A percentile compares a stretch with the other conserved stretches of the same genome.
These are phyloP conservation scores for Marchantia paleacea DNA, from an alignment of 225 moss, liverwort and hornwort species.

Conservation along the genomic window DNA sequence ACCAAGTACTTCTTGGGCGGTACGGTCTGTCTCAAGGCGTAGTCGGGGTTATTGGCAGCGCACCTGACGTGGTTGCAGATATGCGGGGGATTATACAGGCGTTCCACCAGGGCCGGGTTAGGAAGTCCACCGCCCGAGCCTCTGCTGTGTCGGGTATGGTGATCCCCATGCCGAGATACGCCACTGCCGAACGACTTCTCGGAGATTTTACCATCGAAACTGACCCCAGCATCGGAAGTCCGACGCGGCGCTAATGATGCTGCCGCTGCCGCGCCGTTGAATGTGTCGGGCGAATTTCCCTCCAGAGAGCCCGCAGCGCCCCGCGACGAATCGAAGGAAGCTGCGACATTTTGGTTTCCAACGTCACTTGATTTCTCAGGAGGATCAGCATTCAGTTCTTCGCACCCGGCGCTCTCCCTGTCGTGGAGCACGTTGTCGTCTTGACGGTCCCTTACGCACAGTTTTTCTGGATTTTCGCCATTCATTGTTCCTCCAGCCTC, in stretches of 20 bases:
- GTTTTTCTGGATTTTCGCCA: background rate
- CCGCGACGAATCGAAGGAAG: background rate
- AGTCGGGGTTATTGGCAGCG: slow-evolving; percentile 44
- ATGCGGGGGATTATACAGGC: slow-evolving; percentile 33
- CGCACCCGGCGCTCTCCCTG: background rate
- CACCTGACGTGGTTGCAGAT: slow-evolving; percentile 46
- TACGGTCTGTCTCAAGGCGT: slow-evolving; percentile 26
- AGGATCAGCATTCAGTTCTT: background rate
- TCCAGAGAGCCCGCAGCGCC: slow-evolving; percentile 4
- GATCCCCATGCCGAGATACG: background rate
- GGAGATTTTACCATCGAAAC: slow-evolving; percentile 7
- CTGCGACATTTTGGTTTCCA: background rate
- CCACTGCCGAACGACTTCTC: slow-evolving; percentile 1
- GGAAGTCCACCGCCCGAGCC: background rate
- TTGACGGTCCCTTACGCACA: background rate
- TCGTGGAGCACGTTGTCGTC: background rate
- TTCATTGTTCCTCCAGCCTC: background rate
- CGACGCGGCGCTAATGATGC: background rate
- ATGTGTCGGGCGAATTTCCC: background rate
- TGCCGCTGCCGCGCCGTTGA: background rate
- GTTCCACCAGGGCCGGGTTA: slow-evolving; percentile 22
- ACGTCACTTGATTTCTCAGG: background rate
- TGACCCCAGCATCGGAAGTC: slow-evolving; percentile 3
- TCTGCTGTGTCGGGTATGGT: slow-evolving; percentile 3
- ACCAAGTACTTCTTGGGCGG: slow-evolving; percentile 38